Base-by-base conservation (phyloP, 495 filamentous ascomycete species). In the Rhypophila decipiens region DNA sequence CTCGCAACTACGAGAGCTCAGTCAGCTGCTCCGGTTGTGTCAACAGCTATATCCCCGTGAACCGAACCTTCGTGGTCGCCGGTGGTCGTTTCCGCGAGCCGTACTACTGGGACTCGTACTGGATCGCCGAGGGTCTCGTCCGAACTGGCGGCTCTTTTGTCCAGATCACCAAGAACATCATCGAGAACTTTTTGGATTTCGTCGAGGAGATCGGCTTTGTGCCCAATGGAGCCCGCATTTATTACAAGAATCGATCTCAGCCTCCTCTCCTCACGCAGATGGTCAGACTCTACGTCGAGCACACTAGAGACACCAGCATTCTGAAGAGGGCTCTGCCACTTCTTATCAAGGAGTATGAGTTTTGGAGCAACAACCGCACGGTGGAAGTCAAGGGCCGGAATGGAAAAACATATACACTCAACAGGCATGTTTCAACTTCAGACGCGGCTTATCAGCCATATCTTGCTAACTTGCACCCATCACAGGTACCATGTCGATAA, bases 91-190 rank as follows among this genome's bases (percentile, higher is more conserved):
- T 76, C 52, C 65, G 72, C 41, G 72, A 76, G 51, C 64, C 70
- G 15, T 76, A 74, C 45, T 76, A 76, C 57, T 76, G 72, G 72
- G 72, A 76, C 51, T 72, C 70, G 43, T 76, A 67, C 55, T 76
- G 72, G 72, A 76, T 74, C 24, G 4, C 74, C 18, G 71, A 76
- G 54, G 72, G 72, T 11, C 59, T 76, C 20, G 53, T 76, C 10
- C 66, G 72, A 19, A 76, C 72, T 2, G 71, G 71, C 15, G 72
- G 72, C 22, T 57, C 66, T 33, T 76, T 73, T 47, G 64, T 58
- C 24, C 41, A 71, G 36, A 73, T 76, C 42, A 67, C 72, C 15
- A 65, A 61, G 42, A 72, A 76, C 57, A 76, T 68, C 34, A 72
- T 76, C 24, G 70, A 74, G 54, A 76, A 76, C 49, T 76, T 74